Conservation (phyloP, 371 early-diverging fungal genomes). For the Vairimorpha ceranae region DNA sequence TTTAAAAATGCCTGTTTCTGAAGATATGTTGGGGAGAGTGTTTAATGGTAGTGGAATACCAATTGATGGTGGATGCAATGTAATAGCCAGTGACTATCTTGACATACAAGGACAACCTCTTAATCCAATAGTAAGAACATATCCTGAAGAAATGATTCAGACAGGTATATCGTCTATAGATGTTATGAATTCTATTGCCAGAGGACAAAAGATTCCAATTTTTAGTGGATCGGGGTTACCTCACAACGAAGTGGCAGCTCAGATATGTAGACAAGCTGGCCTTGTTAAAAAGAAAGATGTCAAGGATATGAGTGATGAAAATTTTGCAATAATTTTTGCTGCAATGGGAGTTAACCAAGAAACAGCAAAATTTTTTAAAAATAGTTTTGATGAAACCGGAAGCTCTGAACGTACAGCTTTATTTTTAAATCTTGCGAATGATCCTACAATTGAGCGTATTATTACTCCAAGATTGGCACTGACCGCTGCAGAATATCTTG, state of each 20-base stretch:
- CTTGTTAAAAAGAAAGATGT: conserved; percentile 92
- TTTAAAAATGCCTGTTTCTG: conserved; percentile 89
- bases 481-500: conserved; percentile 98
- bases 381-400: conserved; percentile 98
- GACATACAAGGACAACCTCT: conserved; percentile 93
- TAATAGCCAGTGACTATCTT: conserved; percentile 94
- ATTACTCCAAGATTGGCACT: conserved; percentile 98
- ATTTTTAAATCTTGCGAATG: conserved; percentile 98
- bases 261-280: conserved; percentile 98
- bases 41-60: conserved; percentile 98
- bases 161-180: conserved; percentile 99
- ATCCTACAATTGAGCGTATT: conserved; percentile 99
- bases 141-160: conserved; percentile 99
- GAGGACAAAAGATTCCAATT: conserved; percentile 99
- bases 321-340: conserved; percentile 99
- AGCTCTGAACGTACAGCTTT: conserved; percentile 93
- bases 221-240: conserved; percentile 98
- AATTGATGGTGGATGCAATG: conserved; percentile 95
- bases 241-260: conserved; percentile 99
- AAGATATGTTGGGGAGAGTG: conserved; percentile 97
- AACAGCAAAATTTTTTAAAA: conserved; percentile 98
- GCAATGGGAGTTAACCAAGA: conserved; percentile 99
- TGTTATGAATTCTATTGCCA: conserved; percentile 99
- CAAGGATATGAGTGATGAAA: conserved; percentile 91
- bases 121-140: conserved; percentile 95